Percentiles rank a stretch among this genome's conserved stretches.
Evolutionary conservation across 139 green algal genomes (phyloP).

Genomic region (Penium margaritaceum): DNA sequence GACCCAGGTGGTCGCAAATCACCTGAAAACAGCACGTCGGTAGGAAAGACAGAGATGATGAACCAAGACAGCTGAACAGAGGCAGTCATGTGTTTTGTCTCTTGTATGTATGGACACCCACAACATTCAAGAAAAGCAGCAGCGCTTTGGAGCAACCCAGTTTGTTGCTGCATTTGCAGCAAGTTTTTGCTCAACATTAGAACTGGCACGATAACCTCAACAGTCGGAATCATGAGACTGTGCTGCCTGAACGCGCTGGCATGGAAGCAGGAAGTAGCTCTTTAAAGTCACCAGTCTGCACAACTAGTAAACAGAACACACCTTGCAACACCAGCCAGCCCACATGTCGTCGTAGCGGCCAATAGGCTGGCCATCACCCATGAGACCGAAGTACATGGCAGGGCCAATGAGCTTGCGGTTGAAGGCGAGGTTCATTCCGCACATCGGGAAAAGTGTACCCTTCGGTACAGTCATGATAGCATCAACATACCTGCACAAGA

Average conservation of each 20-base stretch:
- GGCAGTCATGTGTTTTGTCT: background rate
- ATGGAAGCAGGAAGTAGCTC: background rate
- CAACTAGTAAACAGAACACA: conserved; percentile 13
- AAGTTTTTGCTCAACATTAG: too few species aligned
- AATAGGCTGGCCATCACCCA: conserved; percentile 85
- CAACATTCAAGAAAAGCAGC: too few species aligned
- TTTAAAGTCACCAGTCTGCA: background rate
- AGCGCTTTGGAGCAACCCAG: too few species aligned
- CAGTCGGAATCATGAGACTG: too few species aligned
- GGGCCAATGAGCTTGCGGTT: conserved; percentile 77
- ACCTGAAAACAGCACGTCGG: conserved; percentile 49
- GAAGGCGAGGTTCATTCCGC: conserved; percentile 89
- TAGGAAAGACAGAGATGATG: background rate
- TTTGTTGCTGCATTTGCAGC: background rate
- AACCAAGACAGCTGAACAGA: background rate
- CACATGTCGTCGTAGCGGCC: conserved; percentile 93
- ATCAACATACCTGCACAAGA: conserved; percentile 63
- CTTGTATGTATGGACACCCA: background rate
- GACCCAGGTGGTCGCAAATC: conserved; percentile 82
- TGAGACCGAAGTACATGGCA: conserved; percentile 91
- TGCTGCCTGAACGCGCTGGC: too few species aligned
- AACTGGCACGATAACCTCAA: too few species aligned
- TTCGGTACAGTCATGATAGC: conserved; percentile 83
- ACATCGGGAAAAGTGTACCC: conserved; percentile 89
- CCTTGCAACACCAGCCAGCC: conserved; percentile 88